These are phyloP conservation scores for Acacia concinna DNA, from an alignment of 331 rosid genomes.

Conservation along the genomic window DNA sequence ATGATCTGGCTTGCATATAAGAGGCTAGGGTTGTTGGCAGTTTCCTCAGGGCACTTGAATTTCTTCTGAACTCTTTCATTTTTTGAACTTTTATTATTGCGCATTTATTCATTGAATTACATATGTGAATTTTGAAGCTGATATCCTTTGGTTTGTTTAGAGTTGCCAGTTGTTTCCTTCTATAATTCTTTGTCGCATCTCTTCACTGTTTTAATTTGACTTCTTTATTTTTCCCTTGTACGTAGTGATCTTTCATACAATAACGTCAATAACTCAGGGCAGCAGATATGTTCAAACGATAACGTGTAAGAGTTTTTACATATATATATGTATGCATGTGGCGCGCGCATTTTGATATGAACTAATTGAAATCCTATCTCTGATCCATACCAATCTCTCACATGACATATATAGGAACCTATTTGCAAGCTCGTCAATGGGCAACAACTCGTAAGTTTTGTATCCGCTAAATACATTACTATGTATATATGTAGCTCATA, in stretches of 20 bases:
- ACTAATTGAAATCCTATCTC: not conserved
- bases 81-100: not conserved
- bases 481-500: not conserved
- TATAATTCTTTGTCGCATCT: not conserved
- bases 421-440: constrained; percentile 52
- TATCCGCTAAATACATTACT: not conserved
- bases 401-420: constrained; percentile 52
- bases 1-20: not conserved
- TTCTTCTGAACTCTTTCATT: not conserved
- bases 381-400: constrained; percentile 14
- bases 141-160: constrained; percentile 21
- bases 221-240: constrained; percentile 18
- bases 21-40: not conserved
- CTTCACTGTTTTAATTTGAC: constrained; percentile 20
- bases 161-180: not conserved
- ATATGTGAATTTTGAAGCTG: not conserved
- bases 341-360: no score
- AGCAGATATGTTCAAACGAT: constrained; percentile 32
- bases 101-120: not conserved
- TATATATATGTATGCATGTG: not conserved
- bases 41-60: no score
- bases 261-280: constrained; percentile 39
- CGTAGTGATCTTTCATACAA: constrained; percentile 82
- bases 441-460: constrained; percentile 56
- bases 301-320: constrained; percentile 50